Evolutionary conservation across 2,329 filamentous ascomycete genomes (phyloP).

Genomic region (Penicillium griseofulvum): DNA sequence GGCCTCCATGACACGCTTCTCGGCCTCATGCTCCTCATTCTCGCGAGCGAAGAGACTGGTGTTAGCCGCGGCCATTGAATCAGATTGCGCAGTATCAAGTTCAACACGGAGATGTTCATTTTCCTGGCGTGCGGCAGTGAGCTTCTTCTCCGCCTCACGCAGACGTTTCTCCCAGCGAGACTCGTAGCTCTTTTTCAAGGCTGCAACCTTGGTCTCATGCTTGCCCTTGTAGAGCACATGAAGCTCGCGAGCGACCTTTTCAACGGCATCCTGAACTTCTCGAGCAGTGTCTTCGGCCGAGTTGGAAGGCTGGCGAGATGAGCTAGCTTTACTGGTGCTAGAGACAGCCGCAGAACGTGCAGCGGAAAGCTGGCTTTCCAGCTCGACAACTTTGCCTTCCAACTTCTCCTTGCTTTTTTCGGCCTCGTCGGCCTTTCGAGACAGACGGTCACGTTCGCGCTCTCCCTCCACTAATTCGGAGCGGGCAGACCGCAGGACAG

Average conservation of each 20-base stretch:
- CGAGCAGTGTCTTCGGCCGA: conserved; percentile 48
- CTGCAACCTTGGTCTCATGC: conserved; percentile 92
- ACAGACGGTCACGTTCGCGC: conserved; percentile 75
- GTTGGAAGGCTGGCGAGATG: conserved; percentile 37
- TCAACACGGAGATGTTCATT: conserved; percentile 70
- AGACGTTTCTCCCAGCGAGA: conserved; percentile 85
- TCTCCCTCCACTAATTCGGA: conserved; percentile 77
- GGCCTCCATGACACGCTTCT: conserved; percentile 68
- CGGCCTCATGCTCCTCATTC: conserved; percentile 63
- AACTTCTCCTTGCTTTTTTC: conserved; percentile 58
- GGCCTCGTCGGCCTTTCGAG: conserved; percentile 71
- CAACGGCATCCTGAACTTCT: conserved; percentile 80
- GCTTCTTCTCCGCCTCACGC: conserved; percentile 68
- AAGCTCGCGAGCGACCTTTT: conserved; percentile 90
- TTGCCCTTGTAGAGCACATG: conserved; percentile 95
- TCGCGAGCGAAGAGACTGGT: conserved; percentile 43
- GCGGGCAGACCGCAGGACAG: conserved; percentile 72
- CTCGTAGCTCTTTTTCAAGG: conserved; percentile 79
- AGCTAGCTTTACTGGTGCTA: conserved; percentile 32
- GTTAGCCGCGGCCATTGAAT: conserved; percentile 48
- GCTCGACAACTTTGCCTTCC: conserved; percentile 46
- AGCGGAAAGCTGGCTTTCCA: conserved; percentile 47
- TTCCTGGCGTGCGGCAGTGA: conserved; percentile 68
- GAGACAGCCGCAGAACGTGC: conserved; percentile 34
- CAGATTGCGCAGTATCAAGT: conserved; percentile 64